Evolutionary conservation across 2,329 filamentous ascomycete species (phyloP), one percentile per base, ranked within the genome.

Genomic region (Microsporum canis): DNA sequence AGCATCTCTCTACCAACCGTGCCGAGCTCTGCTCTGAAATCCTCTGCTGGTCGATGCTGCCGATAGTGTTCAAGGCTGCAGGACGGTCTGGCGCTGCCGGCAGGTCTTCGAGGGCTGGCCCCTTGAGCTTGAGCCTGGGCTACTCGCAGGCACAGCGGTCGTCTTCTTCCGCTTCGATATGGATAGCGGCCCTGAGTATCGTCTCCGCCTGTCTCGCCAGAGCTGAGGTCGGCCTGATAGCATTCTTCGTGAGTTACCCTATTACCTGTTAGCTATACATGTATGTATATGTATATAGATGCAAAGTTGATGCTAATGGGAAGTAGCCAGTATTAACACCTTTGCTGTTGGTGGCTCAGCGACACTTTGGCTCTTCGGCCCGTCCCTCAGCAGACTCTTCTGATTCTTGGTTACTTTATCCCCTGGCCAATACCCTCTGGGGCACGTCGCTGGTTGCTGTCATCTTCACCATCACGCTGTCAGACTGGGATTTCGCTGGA

Each of bases 261-360:
- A 8, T 6, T 43, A 43, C 38, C 38, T 14, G 3, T 2, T 2
- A 1, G 10, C 38, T 39, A 4, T n/a, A 17, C 6, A 12, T 14
- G 6, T 43, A 43, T 43, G 2, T 43, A 41, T 33, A 12, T 8
- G 27, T 39, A 2, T 31, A 41, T 38, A 2, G 8, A 47, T 17
- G 31, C 41, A 3, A 6, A 27, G 43, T 41, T 12, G 27, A 33
- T 53, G 27, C 51, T 60, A 51, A 62, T 27, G 17, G 47, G 5
- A 5, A 56, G 31, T 53, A 74, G 70, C 72, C 73, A 12, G 67
- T 61, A 23, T 67, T 73, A 49, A 69, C 66, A 41, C 73, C 73
- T 1, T 64, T 74, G 2, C 66, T 75, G 33, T 55, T 71, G 39
- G 34, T 68, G 14, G 63, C 61, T 5, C 66, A 71, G 12, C 67